phyloP scores from a whole-genome alignment of 352 stramenopile genomes.

The Globisporangium takayamanum region DNA sequence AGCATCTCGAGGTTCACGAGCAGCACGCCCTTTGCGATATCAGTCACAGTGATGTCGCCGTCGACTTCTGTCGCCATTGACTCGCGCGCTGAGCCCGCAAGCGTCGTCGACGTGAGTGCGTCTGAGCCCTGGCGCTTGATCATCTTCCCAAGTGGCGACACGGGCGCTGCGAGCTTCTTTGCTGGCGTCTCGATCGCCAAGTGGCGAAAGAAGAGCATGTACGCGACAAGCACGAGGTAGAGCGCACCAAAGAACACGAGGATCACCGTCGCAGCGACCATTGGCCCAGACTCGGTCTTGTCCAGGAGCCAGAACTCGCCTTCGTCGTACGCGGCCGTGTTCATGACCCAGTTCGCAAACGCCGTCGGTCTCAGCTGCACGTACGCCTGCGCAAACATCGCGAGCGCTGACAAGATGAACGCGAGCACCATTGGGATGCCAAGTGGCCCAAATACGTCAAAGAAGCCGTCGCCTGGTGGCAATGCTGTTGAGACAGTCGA shows the following conservation, averaged over 20 bases:
- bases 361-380: constrained; percentile 6
- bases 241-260: constrained; percentile 10
- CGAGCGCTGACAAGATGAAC: constrained; percentile 8
- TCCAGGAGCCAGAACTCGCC: constrained; percentile 15
- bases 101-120: neutral
- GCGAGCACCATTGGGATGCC: constrained; percentile 13
- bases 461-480: constrained; percentile 6
- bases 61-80: constrained; percentile 6
- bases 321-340: constrained; percentile 13
- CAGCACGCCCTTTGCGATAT: constrained; percentile 12
- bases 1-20: constrained; percentile 9
- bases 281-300: neutral
- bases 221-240: constrained; percentile 9
- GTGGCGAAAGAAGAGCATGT: constrained; percentile 18
- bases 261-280: constrained; percentile 3
- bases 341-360: constrained; percentile 15
- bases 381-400: constrained; percentile 12
- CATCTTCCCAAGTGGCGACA: neutral
- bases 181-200: constrained; percentile 9
- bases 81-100: neutral
- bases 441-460: constrained; percentile 10
- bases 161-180: neutral
- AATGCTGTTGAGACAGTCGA: neutral
- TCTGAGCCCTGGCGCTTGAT: neutral
- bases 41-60: constrained; percentile 9